phyloP scores from a whole-genome alignment of 768 basidiomycete species.

The Pluteus cervinus region DNA sequence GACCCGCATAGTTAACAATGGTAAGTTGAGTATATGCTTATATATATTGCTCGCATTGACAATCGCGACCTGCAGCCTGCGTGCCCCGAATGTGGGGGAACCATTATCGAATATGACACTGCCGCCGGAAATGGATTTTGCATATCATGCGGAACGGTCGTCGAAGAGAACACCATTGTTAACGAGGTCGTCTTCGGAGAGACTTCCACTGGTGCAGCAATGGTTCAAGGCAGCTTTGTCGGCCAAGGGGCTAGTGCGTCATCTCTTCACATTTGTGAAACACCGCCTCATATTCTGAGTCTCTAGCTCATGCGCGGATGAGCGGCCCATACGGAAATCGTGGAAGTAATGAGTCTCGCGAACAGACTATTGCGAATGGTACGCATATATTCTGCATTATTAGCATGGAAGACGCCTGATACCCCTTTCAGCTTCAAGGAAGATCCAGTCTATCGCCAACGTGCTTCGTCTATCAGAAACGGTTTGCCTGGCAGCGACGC shows the following conservation, averaged over 20 bases:
- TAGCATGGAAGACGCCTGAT: background rate
- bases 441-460: constrained; percentile 78
- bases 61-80: too few species aligned
- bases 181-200: constrained; percentile 96
- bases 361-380: constrained; percentile 92
- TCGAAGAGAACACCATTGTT: constrained; percentile 92
- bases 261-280: constrained; percentile 1
- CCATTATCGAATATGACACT: constrained; percentile 79
- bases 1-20: too few species aligned
- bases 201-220: constrained; percentile 83
- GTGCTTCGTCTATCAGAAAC: constrained; percentile 75
- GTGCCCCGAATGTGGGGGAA: constrained; percentile 76
- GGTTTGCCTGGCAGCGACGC: constrained; percentile 73
- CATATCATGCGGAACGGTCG: constrained; percentile 79
- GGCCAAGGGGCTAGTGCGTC: constrained; percentile 84
- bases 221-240: constrained; percentile 93
- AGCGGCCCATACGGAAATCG: constrained; percentile 78
- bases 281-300: constrained; percentile 3
- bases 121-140: constrained; percentile 86
- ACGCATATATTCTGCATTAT: constrained; percentile 13
- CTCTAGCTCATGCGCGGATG: constrained; percentile 73
- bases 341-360: constrained; percentile 75
- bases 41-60: too few species aligned
- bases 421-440: constrained; percentile 56
- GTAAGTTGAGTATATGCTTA: too few species aligned